Evolutionary conservation across 371 early-diverging fungal species (phyloP).

Genomic region (Entomophthora muscae): DNA sequence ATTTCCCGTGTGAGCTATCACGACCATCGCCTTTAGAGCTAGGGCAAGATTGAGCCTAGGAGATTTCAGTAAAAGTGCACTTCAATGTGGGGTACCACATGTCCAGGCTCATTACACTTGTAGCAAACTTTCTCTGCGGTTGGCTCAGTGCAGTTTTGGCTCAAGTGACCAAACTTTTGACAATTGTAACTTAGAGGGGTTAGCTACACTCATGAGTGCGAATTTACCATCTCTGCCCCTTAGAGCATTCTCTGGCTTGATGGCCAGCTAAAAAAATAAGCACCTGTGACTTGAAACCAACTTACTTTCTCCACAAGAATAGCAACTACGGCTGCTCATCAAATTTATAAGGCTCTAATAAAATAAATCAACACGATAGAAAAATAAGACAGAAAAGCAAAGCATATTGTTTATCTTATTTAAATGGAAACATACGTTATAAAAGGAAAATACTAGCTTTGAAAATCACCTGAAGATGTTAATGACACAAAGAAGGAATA

Average conservation of each 20-base stretch:
- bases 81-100: neutral
- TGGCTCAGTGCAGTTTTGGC: slow-evolving; percentile 22
- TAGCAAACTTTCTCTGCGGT: slow-evolving; percentile 25
- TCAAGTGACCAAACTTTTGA: slow-evolving; percentile 27
- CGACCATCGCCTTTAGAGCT: slow-evolving; percentile 26
- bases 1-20: neutral
- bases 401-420: too few species aligned
- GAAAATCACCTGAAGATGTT: too few species aligned
- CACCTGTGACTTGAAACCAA: neutral
- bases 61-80: neutral
- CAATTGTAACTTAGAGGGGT: slow-evolving; percentile 28
- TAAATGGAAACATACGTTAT: too few species aligned
- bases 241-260: slow-evolving; percentile 36
- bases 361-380: too few species aligned
- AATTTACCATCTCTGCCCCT: slow-evolving; percentile 7
- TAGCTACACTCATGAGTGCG: neutral
- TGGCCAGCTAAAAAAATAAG: slow-evolving; percentile 27
- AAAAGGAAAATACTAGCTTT: too few species aligned
- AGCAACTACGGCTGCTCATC: slow-evolving; percentile 2
- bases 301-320: slow-evolving; percentile 8
- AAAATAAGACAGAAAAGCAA: too few species aligned
- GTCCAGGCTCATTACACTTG: slow-evolving; percentile 6
- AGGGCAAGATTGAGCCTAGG: neutral
- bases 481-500: too few species aligned
- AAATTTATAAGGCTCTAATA: too few species aligned